Percentiles rank a stretch among this genome's conserved stretches.
Conservation (phyloP, 306 rosid genomes). For the Sechiopsis laciniata region DNA sequence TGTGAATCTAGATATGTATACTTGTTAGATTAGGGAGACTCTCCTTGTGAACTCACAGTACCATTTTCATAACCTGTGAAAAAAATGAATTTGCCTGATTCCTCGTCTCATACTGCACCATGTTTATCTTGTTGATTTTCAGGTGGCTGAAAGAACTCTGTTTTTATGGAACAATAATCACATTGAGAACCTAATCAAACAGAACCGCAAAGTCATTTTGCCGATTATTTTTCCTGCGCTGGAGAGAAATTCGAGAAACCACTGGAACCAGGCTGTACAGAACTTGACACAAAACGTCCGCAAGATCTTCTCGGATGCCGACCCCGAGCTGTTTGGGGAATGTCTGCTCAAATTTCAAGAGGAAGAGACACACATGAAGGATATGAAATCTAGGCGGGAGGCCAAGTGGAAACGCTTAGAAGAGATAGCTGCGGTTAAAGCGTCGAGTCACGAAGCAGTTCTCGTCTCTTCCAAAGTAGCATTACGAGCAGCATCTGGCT, state of each 20-base stretch:
- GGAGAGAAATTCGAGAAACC: constrained; percentile 63
- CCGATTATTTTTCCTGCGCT: constrained; percentile 79
- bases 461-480: constrained; percentile 61
- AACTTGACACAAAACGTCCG: constrained; percentile 76
- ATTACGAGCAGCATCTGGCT: constrained; percentile 45
- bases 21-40: background rate
- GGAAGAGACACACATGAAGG: constrained; percentile 56
- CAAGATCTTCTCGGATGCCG: constrained; percentile 69
- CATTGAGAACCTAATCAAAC: constrained; percentile 70
- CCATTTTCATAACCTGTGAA: background rate
- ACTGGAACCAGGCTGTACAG: constrained; percentile 92
- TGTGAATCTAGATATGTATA: background rate
- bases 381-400: constrained; percentile 47
- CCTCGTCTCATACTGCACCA: background rate
- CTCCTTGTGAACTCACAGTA: background rate
- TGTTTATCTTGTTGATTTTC: constrained; percentile 20
- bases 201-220: constrained; percentile 61
- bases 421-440: constrained; percentile 76
- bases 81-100: background rate
- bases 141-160: constrained; percentile 96
- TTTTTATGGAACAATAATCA: constrained; percentile 94
- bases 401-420: constrained; percentile 75
- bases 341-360: constrained; percentile 66
- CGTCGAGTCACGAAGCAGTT: constrained; percentile 59
- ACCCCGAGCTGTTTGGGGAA: constrained; percentile 69